Percentiles rank a stretch among this genome's conserved stretches.
These are phyloP conservation scores for Plasmodium relictum DNA, from an alignment of 169 alveolate species.

Conservation along the genomic window DNA sequence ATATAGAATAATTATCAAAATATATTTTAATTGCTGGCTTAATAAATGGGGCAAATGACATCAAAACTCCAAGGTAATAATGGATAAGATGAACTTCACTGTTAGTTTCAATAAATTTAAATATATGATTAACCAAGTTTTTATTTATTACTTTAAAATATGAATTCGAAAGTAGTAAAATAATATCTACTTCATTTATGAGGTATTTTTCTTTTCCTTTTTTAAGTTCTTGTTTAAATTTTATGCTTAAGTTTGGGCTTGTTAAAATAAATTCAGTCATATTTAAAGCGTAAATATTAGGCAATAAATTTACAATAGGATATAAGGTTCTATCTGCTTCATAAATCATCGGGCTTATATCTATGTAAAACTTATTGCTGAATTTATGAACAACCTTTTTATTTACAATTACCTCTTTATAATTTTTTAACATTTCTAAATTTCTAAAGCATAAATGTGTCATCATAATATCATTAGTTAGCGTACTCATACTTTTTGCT, in stretches of 20 bases:
- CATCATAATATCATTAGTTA: constrained; percentile 23
- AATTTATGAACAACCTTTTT: background rate
- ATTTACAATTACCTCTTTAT: constrained; percentile 17
- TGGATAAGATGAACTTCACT: constrained; percentile 10
- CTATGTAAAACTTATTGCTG: constrained; percentile 3
- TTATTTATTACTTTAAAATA: constrained; percentile 33
- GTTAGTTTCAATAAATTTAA: constrained; percentile 21
- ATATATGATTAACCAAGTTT: constrained; percentile 12
- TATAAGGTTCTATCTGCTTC: background rate
- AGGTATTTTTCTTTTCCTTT: constrained; percentile 22
- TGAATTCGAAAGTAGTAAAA: constrained; percentile 11
- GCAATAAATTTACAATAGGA: constrained; percentile 8
- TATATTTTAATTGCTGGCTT: constrained; percentile 72
- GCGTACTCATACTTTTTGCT: constrained; percentile 1
- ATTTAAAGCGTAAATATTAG: constrained; percentile 48
- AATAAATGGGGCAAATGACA: constrained; percentile 50
- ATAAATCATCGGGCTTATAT: constrained; percentile 53
- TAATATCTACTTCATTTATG: constrained; percentile 29
- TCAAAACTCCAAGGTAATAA: constrained; percentile 28
- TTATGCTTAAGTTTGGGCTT: constrained; percentile 16
- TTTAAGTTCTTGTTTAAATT: constrained; percentile 15
- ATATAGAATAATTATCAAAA: constrained; percentile 6
- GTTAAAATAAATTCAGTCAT: constrained; percentile 45
- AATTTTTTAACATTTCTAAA: constrained; percentile 7
- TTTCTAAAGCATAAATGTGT: constrained; percentile 42